A percentile compares a stretch with the other conserved stretches of the same genome.
Conservation (phyloP, 1,139 yeast species). For the Candida dubliniensis region DNA sequence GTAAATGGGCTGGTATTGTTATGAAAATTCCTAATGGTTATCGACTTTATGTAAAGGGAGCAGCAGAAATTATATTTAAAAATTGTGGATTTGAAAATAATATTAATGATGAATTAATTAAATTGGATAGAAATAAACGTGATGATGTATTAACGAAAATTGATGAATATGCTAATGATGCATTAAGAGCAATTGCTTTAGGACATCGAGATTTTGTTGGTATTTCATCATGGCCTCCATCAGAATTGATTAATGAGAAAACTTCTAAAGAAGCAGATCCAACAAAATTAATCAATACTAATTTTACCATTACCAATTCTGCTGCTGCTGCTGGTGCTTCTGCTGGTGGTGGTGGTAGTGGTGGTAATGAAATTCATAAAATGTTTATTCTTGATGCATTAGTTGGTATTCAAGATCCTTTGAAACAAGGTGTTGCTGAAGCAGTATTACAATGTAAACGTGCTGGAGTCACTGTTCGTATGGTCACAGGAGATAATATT, state of each 20-base stretch:
- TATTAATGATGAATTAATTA: slow-evolving; percentile 18
- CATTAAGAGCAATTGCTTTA: slow-evolving; percentile 81
- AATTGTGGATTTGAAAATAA: slow-evolving; percentile 49
- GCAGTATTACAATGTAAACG: slow-evolving; percentile 82
- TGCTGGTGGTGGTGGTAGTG: no score
- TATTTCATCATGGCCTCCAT: slow-evolving; percentile 65
- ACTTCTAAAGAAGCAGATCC: slow-evolving; percentile 48
- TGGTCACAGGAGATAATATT: slow-evolving; percentile 97
- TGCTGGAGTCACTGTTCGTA: slow-evolving; percentile 93
- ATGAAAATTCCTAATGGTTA: slow-evolving; percentile 49
- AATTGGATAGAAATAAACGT: slow-evolving; percentile 31
- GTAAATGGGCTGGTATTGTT: slow-evolving; percentile 91
- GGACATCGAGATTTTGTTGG: slow-evolving; percentile 71
- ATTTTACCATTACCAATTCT: no score
- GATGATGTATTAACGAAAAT: slow-evolving; percentile 48
- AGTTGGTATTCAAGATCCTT: slow-evolving; percentile 94
- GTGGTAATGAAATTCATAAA: slow-evolving; percentile 30
- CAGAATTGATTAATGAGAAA: slow-evolving; percentile 29
- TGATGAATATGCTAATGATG: slow-evolving; percentile 66
- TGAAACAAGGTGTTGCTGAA: slow-evolving; percentile 84
- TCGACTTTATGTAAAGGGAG: slow-evolving; percentile 83
- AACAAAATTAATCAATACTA: slow-evolving; percentile 37
- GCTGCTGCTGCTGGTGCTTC: no score
- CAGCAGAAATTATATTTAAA: slow-evolving; percentile 81
- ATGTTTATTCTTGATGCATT: slow-evolving; percentile 59